A percentile compares a stretch with the other conserved stretches of the same genome.
Evolutionary conservation across 108 stramenopile species (phyloP).

Genomic region (Fragilaria crotonensis): DNA sequence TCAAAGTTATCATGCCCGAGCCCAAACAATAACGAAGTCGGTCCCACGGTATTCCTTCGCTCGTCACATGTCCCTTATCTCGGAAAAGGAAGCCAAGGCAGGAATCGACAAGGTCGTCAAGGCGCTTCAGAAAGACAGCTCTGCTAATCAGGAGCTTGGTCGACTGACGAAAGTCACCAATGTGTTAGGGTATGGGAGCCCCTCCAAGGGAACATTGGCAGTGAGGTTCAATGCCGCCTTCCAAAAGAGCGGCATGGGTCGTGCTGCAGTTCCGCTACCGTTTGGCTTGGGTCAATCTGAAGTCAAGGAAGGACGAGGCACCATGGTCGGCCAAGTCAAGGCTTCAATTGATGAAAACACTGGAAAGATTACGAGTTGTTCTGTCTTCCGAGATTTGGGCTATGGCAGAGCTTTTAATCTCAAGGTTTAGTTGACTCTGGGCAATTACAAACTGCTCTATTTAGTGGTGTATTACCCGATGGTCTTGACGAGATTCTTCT

Average conservation of each 20-base stretch:
- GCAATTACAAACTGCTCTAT: too few species aligned
- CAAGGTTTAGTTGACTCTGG: constrained; percentile 28
- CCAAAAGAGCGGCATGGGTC: constrained; percentile 58
- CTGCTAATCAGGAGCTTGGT: constrained; percentile 64
- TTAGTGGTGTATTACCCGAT: too few species aligned
- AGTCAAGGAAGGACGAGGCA: constrained; percentile 62
- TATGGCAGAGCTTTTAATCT: constrained; percentile 77
- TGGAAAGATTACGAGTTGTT: constrained; percentile 54
- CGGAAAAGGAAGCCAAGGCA: constrained; percentile 53
- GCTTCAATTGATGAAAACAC: constrained; percentile 51
- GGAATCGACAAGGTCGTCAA: constrained; percentile 75
- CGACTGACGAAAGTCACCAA: constrained; percentile 55
- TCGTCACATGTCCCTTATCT: constrained; percentile 27
- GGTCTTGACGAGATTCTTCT: too few species aligned
- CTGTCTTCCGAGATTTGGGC: constrained; percentile 87
- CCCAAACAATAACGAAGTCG: too few species aligned
- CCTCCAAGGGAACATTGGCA: constrained; percentile 40
- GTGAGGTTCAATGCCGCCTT: constrained; percentile 83
- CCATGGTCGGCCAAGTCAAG: constrained; percentile 86
- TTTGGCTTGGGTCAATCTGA: constrained; percentile 73
- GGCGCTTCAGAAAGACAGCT: constrained; percentile 58
- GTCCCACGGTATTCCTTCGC: not conserved
- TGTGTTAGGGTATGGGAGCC: constrained; percentile 66
- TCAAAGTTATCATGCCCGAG: too few species aligned
- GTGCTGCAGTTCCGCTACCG: constrained; percentile 48